Evolutionary conservation across 257 asterid genomes (phyloP).

Genomic region (Eucommia ulmoides): DNA sequence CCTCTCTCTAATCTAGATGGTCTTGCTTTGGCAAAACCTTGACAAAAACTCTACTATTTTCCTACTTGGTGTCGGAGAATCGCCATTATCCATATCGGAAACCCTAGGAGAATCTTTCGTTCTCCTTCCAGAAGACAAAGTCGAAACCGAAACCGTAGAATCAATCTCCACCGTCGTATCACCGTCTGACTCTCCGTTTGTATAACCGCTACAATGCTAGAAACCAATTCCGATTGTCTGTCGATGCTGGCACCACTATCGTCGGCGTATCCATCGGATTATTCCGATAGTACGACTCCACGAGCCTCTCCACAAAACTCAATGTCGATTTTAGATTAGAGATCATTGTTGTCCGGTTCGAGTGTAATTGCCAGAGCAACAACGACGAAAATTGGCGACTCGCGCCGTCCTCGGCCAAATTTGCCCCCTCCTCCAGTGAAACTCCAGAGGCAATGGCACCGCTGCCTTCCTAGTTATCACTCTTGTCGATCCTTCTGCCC

Average conservation of each 20-base stretch:
- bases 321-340: constrained; percentile 28
- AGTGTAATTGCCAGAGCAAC: constrained; percentile 47
- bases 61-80: constrained; percentile 89
- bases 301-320: constrained; percentile 47
- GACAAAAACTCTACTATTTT: too few species aligned
- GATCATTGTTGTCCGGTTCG: constrained; percentile 46
- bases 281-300: constrained; percentile 48
- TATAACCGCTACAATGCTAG: constrained; percentile 95
- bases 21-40: too few species aligned
- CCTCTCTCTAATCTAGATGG: too few species aligned
- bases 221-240: constrained; percentile 75
- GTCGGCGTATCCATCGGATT: constrained; percentile 30
- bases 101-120: constrained; percentile 55
- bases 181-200: constrained; percentile 92
- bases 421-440: too few species aligned
- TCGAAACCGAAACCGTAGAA: constrained; percentile 70
- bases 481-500: too few species aligned
- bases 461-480: constrained; percentile 61
- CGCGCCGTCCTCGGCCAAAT: constrained; percentile 35
- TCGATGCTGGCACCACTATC: too few species aligned
- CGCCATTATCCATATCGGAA: constrained; percentile 90
- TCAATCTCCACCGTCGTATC: constrained; percentile 75
- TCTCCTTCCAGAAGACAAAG: constrained; percentile 83
- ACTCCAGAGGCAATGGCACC: too few species aligned
- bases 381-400: constrained; percentile 39